Base-by-base conservation (phyloP, 2,329 filamentous ascomycete species). In the Chaetomium sp. region DNA sequence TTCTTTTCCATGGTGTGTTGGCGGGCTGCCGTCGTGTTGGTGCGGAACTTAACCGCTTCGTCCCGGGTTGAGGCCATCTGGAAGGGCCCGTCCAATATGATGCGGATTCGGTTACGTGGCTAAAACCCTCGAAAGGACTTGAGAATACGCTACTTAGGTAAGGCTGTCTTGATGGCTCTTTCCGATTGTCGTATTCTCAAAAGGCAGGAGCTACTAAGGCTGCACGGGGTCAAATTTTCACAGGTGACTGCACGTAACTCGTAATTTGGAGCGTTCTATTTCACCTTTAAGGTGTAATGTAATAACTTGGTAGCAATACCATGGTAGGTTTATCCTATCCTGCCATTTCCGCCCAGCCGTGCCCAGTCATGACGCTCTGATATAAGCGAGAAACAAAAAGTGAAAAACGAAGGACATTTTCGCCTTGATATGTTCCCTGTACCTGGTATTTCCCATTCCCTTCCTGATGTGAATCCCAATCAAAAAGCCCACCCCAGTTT, bases 371-470 rank as follows among this genome's bases (percentile, higher is more conserved):
- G 44, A 49, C 44, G 54, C 54, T 43, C 11, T 52, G 54, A 40
- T 49, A 44, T 54, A 34, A 41, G 37, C 37, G 47, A 11, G 14
- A 35, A 49, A 52, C n/a, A 47, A 34, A 11, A 35, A 52, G 37
- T 19, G 49, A 54, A 44, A 9, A 56, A 42, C 19, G 49, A 54
- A 44, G 12, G 54, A 37, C 44, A 37, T 12, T 52, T 48, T 52
- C 49, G 44, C 42, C 40, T 6, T 45, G 19, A 45, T 47, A 33
- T 46, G 49, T 14, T 35, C n/a, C 10, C 8, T 5, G 19, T 49
- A 34, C 47, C 44, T 56, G 54, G 46, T 53, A 56, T 56, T 46
- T 56, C 46, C 50, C 50, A 41, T 44, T 45, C 43, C 38, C 19
- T 47, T 32, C 43, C 19, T 52, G 43, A 45, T 45, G 40, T 52